Conservation (phyloP, 441 rosid species). For the Melastoma candidum region DNA sequence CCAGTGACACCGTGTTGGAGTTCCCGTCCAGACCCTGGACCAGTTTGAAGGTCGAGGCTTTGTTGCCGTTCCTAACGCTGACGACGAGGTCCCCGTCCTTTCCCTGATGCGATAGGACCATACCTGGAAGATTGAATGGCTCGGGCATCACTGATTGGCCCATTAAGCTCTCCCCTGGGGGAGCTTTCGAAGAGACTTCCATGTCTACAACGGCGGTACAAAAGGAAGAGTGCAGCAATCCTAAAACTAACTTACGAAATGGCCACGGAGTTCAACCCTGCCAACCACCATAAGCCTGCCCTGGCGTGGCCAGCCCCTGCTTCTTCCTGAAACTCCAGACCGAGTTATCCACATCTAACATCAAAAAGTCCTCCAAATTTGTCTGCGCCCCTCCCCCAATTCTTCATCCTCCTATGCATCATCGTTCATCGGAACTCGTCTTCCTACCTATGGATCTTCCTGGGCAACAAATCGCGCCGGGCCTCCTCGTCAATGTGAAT, state of each 20-base stretch:
- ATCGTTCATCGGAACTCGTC: slow-evolving; percentile 55
- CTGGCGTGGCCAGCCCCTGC: slow-evolving; percentile 59
- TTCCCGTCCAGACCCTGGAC: slow-evolving; percentile 66
- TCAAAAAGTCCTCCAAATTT: slow-evolving; percentile 67
- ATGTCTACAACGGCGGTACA: slow-evolving; percentile 30
- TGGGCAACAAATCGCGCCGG: slow-evolving; percentile 70
- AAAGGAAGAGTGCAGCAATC: not conserved
- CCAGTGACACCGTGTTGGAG: slow-evolving; percentile 44
- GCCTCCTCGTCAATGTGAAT: slow-evolving; percentile 71
- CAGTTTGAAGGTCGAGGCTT: slow-evolving; percentile 37
- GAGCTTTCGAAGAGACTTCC: not conserved
- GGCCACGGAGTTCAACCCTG: slow-evolving; percentile 85
- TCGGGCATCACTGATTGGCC: slow-evolving; percentile 63
- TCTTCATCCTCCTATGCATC: slow-evolving; percentile 58
- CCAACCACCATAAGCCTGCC: slow-evolving; percentile 75
- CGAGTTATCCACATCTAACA: slow-evolving; percentile 68
- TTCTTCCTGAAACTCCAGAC: slow-evolving; percentile 80
- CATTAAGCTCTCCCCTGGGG: slow-evolving; percentile 13
- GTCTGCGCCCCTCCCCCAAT: slow-evolving; percentile 78
- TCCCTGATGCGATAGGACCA: slow-evolving; percentile 39
- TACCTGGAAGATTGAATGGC: slow-evolving; percentile 77
- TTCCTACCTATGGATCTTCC: slow-evolving; percentile 56
- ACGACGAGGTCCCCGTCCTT: slow-evolving; percentile 24
- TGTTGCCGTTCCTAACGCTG: slow-evolving; percentile 15
- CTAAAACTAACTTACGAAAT: slow-evolving; percentile 63